These are phyloP conservation scores for Metarhizium anisopliae DNA, from an alignment of 2,329 filamentous ascomycete species.

Conservation along the genomic window DNA sequence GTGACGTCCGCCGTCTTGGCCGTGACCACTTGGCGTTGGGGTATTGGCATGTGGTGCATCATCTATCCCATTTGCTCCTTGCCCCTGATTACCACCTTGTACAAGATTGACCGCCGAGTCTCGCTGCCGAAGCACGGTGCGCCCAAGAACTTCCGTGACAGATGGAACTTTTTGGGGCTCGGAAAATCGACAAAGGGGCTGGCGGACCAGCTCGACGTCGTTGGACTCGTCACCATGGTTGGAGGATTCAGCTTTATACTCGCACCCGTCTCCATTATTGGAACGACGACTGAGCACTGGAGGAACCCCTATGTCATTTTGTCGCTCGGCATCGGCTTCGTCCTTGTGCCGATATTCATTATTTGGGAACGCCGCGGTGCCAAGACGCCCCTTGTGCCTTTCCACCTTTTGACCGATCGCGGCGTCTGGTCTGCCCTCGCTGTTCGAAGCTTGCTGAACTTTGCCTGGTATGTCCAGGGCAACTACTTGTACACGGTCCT, in stretches of 20 bases:
- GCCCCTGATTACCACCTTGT: constrained; percentile 39
- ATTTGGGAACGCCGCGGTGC: constrained; percentile 43
- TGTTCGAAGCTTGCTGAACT: constrained; percentile 40
- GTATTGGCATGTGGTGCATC: constrained; percentile 55
- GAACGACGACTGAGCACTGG: constrained; percentile 39
- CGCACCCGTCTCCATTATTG: constrained; percentile 45
- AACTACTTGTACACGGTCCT: constrained; percentile 53
- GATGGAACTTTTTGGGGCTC: neutral
- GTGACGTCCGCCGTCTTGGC: constrained; percentile 41
- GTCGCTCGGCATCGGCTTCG: constrained; percentile 40
- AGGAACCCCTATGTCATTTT: constrained; percentile 38
- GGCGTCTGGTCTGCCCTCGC: constrained; percentile 52
- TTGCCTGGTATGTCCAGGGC: constrained; percentile 48
- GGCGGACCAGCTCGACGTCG: constrained; percentile 46
- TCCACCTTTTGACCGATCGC: constrained; percentile 48
- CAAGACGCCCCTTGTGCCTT: constrained; percentile 45
- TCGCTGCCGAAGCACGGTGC: neutral
- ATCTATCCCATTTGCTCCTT: constrained; percentile 48
- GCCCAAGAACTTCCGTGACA: neutral
- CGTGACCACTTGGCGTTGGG: constrained; percentile 49
- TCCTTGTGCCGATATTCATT: constrained; percentile 39
- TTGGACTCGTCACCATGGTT: constrained; percentile 38
- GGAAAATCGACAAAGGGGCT: constrained; percentile 32
- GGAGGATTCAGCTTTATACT: constrained; percentile 37
- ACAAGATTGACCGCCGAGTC: constrained; percentile 21